Evolutionary conservation across 148 eudicot genomes (phyloP), one percentile per base, ranked within the genome.

Genomic region (Rheum nobile): DNA sequence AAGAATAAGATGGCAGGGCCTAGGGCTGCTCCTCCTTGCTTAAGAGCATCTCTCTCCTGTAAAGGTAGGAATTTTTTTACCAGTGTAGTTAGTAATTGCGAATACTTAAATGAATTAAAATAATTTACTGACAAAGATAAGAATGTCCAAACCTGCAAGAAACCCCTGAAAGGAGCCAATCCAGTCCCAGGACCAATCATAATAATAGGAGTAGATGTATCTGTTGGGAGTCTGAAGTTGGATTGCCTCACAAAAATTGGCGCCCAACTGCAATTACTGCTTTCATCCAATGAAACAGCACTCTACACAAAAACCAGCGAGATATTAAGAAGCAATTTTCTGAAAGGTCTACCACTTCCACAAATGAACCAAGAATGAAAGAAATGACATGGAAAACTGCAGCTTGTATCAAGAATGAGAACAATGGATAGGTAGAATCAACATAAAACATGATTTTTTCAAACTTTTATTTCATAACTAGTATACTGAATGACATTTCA

Each of bases 181-280:
- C 99, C 99, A 43, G 99, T 95, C 48, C 99, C 99, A 59, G 99
- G 99, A 21, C 99, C 99, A 31, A 95, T 90, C 99, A 95, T 92
- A 76, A 95, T 87, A 61, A 95, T 77, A 35, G 99, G 99, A 73
- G 88, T 80, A 65, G 87, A 83, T 24, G 89, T 71, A 79, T 95
- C 99, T 46, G 88, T 48, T 19, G 99, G 99, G 79, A 95, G 97
- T 74, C 72, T 91, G 79, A 95, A 95, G 86, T 92, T 95, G 39
- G 99, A 95, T 75, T 84, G 88, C 83, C 97, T 87, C 78, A 95
- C 96, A 79, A 80, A 95, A 67, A 92, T 85, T 34, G 97, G 96
- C 24, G 99, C 97, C 88, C 86, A 86, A 76, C 89, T 86, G 84
- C 88, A 86, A 77, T 87, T 84, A 46, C 37, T 75, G 77, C 88